These are phyloP conservation scores for Podaxis sp. DNA, from an alignment of 768 basidiomycete genomes.

Conservation along the genomic window DNA sequence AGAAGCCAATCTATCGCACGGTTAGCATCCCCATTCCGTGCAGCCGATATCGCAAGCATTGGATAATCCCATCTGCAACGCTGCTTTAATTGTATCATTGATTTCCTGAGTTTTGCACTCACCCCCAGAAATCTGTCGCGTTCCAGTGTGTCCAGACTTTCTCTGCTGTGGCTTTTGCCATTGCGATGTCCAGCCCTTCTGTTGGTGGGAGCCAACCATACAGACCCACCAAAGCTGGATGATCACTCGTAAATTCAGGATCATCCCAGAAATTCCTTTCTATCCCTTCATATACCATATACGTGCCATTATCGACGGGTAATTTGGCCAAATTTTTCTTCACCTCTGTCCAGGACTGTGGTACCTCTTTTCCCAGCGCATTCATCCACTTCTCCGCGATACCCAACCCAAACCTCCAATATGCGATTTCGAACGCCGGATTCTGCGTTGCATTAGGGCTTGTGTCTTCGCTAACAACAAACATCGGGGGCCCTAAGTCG, in stretches of 20 bases:
- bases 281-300: slow-evolving; percentile 54
- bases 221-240: slow-evolving; percentile 52
- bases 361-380: slow-evolving; percentile 34
- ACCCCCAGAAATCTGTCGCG: slow-evolving; percentile 50
- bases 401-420: slow-evolving; percentile 49
- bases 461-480: slow-evolving; percentile 53
- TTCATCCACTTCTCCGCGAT: slow-evolving; percentile 47
- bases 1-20: slow-evolving; percentile 53
- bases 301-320: slow-evolving; percentile 46
- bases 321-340: slow-evolving; percentile 43
- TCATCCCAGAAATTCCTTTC: slow-evolving; percentile 48
- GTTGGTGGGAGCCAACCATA: slow-evolving; percentile 56
- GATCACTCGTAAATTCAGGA: slow-evolving; percentile 48
- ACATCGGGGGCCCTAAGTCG: slow-evolving; percentile 59
- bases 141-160: slow-evolving; percentile 56
- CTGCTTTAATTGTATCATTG: not conserved
- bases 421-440: slow-evolving; percentile 55
- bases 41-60: slow-evolving; percentile 60
- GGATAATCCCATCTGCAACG: slow-evolving; percentile 53
- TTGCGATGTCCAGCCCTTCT: slow-evolving; percentile 38
- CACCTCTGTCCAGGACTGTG: slow-evolving; percentile 39
- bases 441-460: slow-evolving; percentile 49
- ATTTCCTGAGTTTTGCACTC: slow-evolving; percentile 12
- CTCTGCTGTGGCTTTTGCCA: slow-evolving; percentile 44
- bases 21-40: slow-evolving; percentile 43